phyloP scores from a whole-genome alignment of 192 early-diverging fungal species.

The Coemansia sp. region DNA sequence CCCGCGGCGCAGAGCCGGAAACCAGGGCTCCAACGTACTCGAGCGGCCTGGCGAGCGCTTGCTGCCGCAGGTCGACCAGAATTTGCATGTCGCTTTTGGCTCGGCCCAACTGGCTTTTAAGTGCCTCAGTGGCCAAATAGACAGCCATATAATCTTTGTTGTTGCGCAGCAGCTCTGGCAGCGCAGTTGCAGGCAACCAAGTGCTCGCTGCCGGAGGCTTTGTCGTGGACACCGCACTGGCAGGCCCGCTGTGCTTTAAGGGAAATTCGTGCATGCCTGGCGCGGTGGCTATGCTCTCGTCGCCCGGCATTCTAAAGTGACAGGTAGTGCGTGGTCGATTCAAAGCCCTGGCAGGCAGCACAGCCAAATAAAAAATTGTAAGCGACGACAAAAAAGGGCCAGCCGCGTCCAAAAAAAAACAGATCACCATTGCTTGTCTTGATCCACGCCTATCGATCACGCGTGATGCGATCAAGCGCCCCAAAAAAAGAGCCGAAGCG shows the following conservation, averaged over 20 bases:
- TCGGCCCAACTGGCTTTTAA: slow-evolving; percentile 44
- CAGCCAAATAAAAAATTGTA: too few species aligned
- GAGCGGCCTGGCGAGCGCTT: slow-evolving; percentile 24
- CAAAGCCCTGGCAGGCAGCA: not conserved
- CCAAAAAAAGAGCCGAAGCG: too few species aligned
- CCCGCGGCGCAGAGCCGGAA: slow-evolving; percentile 11
- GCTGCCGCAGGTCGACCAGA: slow-evolving; percentile 20
- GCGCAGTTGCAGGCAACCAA: not conserved
- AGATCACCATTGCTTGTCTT: too few species aligned
- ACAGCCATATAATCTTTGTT: slow-evolving; percentile 52
- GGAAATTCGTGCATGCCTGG: not conserved
- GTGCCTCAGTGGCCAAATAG: slow-evolving; percentile 29
- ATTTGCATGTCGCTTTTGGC: slow-evolving; percentile 46
- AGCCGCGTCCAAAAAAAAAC: too few species aligned
- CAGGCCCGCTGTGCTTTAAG: slow-evolving; percentile 1
- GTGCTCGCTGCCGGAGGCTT: slow-evolving; percentile 7
- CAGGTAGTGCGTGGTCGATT: not conserved
- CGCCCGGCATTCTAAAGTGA: slow-evolving; percentile 10
- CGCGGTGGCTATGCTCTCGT: slow-evolving; percentile 20
- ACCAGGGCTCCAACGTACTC: slow-evolving; percentile 35
- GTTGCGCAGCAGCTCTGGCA: slow-evolving; percentile 26
- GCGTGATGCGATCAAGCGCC: too few species aligned
- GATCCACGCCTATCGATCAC: too few species aligned
- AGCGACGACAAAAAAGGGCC: not conserved
- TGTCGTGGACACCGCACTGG: not conserved